Base-by-base conservation (phyloP, 2,329 filamentous ascomycete species). In the Didymosphaeria variabile region DNA sequence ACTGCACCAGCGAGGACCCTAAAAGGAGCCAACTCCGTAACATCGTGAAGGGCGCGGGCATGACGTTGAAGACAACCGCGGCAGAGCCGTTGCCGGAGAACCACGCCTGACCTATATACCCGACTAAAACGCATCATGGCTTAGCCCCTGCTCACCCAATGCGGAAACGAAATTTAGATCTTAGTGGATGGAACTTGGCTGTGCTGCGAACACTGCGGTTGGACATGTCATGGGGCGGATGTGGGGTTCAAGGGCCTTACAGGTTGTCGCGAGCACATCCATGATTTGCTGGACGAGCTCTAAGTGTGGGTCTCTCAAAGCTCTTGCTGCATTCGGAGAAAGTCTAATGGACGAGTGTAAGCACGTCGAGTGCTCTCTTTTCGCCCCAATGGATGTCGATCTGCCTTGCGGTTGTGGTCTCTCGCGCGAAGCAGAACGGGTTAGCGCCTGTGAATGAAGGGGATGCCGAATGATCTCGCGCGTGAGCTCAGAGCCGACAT, bases 51-150 rank as follows among this genome's bases (percentile, higher is more conserved):
- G 60, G 45, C n/a, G 67, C 51, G 9, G 69, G 66, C 71, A 74
- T 74, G 55, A 58, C 59, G 65, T 64, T 53, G 51, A 60, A 51
- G 51, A 23, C n/a, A 54, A 56, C 6, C 10, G 58, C 54, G 62
- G 49, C 46, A 3, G 72, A 67, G 57, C 57, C 67, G 68, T 74
- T 73, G 60, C 56, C 57, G 50, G 50, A 38, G 58, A 63, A 61
- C 65, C 66, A 70, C 62, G 66, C 53, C 59, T 70, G 71, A 52
- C 62, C 70, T 75, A 75, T 74, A 74, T 75, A 74, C 65, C 73
- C 60, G 51, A 70, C 71, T 72, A 62, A 26, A 57, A 42, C 2
- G 44, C 46, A 44, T 59, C 51, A 67, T 45, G 47, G 47, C 62
- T 75, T 72, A 75, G 72, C 70, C 68, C 67, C 67, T 70, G 66